Evolutionary conservation across 2,329 filamentous ascomycete species (phyloP).

Genomic region (Pyrenophora tritici-repentis): DNA sequence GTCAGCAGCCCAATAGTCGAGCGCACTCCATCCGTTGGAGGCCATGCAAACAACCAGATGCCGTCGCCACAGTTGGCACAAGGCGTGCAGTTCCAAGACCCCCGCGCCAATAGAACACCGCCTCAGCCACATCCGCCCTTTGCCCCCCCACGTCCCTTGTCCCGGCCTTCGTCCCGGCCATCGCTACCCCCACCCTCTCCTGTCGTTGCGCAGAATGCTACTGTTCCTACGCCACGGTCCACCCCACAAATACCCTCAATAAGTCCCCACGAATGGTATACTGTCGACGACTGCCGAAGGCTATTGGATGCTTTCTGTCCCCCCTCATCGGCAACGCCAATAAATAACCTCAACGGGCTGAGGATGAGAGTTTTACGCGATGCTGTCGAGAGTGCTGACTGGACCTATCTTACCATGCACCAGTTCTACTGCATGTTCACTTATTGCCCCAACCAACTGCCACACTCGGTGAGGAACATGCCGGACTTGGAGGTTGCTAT

Average conservation of each 20-base stretch:
- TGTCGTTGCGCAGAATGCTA: background rate
- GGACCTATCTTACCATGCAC: conserved; percentile 38
- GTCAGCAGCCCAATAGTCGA: too few species aligned
- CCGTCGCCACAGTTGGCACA: conserved; percentile 12
- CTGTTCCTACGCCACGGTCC: too few species aligned
- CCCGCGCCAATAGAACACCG: too few species aligned
- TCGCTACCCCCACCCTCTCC: background rate
- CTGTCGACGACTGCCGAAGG: conserved; percentile 12
- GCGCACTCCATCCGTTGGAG: too few species aligned
- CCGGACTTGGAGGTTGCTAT: conserved; percentile 36
- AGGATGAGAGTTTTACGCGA: conserved; percentile 42
- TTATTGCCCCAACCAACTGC: conserved; percentile 44
- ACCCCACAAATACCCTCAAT: background rate
- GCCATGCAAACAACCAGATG: background rate
- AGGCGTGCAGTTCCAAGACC: too few species aligned
- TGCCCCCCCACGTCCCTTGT: background rate
- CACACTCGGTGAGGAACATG: conserved; percentile 47
- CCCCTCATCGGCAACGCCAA: background rate
- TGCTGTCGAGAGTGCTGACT: conserved; percentile 36
- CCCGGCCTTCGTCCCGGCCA: background rate
- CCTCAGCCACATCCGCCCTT: conserved; percentile 10
- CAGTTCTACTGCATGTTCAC: conserved; percentile 36
- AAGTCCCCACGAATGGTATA: conserved; percentile 17
- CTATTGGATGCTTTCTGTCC: conserved; percentile 11
- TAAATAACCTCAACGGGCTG: conserved; percentile 7